Conservation (phyloP, 345 rosid genomes). For the Syzygium aqueum region DNA sequence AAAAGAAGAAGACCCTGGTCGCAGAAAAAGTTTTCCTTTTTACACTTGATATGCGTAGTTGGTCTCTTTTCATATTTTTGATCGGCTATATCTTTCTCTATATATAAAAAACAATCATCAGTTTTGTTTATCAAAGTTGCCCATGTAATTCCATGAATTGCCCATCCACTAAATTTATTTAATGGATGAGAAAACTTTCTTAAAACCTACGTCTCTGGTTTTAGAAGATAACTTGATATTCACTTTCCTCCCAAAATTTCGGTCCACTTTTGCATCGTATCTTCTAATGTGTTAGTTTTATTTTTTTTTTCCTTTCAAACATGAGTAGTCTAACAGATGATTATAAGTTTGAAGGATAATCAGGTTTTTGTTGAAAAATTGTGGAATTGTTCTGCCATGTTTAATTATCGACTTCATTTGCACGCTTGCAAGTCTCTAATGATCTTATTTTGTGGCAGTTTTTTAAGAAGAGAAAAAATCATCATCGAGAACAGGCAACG, state of each 20-base stretch:
- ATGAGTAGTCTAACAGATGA: neutral
- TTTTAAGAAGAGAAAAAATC: neutral
- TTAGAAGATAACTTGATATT: neutral
- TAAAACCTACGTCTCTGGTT: neutral
- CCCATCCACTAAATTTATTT: neutral
- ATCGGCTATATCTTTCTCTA: neutral
- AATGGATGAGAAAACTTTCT: neutral
- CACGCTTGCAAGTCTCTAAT: neutral
- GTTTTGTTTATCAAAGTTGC: neutral
- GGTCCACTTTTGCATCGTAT: neutral
- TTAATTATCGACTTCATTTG: neutral
- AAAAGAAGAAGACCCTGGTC: neutral
- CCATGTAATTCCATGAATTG: neutral
- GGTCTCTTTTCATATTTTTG: neutral
- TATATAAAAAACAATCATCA: neutral
- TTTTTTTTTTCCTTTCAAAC: neutral
- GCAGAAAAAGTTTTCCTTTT: neutral
- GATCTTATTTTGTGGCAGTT: neutral
- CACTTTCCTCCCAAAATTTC: neutral
- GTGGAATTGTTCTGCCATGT: neutral
- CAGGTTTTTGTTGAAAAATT: neutral
- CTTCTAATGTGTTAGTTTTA: neutral
- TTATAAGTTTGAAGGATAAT: neutral
- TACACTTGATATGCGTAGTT: neutral
- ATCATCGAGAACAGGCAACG: neutral